These are phyloP conservation scores for Saturnispora sanitii DNA, from an alignment of 805 yeast genomes.

Conservation along the genomic window DNA sequence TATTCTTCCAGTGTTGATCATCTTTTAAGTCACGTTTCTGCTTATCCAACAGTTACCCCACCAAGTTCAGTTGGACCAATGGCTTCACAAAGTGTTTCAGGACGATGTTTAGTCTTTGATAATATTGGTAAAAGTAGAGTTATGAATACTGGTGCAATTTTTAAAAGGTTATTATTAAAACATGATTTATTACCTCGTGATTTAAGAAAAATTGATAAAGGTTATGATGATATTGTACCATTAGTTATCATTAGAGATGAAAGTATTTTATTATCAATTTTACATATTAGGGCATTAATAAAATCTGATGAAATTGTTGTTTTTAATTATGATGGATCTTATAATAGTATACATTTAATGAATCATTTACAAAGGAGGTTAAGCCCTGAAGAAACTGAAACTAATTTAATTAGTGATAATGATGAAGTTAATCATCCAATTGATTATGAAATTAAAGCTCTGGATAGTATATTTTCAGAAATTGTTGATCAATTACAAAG, in stretches of 20 bases:
- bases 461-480: constrained; percentile 77
- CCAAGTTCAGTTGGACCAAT: constrained; percentile 9
- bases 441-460: constrained; percentile 85
- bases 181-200: constrained; percentile 45
- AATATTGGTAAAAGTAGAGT: constrained; percentile 33
- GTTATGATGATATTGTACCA: constrained; percentile 45
- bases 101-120: constrained; percentile 42
- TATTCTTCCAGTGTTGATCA: constrained; percentile 7
- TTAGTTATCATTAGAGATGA: constrained; percentile 39
- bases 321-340: constrained; percentile 38
- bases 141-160: constrained; percentile 36
- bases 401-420: neutral
- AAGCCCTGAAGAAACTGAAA: constrained; percentile 12
- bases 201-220: constrained; percentile 40
- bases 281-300: constrained; percentile 43
- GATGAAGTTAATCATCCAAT: neutral
- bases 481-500: constrained; percentile 71
- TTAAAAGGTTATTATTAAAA: constrained; percentile 33
- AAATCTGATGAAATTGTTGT: constrained; percentile 42
- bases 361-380: constrained; percentile 33
- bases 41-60: constrained; percentile 9
- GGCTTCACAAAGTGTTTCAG: constrained; percentile 1
- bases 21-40: constrained; percentile 3
- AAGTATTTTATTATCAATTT: constrained; percentile 37
- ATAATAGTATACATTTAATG: constrained; percentile 35